phyloP scores from a whole-genome alignment of 2,329 filamentous ascomycete species.

The Penicillium sp. region DNA sequence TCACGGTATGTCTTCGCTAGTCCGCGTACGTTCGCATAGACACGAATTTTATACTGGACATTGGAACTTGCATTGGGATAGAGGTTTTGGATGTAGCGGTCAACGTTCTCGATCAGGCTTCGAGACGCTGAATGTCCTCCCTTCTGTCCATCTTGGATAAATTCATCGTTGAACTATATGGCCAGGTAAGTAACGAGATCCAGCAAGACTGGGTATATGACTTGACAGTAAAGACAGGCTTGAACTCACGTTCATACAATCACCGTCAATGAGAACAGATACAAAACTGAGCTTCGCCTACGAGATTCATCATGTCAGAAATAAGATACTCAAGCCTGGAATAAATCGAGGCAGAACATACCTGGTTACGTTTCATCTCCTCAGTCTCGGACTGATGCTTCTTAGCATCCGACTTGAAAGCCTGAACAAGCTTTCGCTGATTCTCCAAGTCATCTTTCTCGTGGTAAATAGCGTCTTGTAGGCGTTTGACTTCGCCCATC shows the following conservation, averaged over 20 bases:
- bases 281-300: constrained; percentile 36
- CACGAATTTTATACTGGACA: constrained; percentile 41
- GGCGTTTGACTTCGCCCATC: constrained; percentile 16
- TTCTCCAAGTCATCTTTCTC: constrained; percentile 18
- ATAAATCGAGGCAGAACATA: background rate
- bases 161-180: constrained; percentile 45
- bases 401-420: constrained; percentile 12
- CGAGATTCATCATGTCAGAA: background rate
- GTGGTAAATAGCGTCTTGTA: constrained; percentile 14
- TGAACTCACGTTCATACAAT: constrained; percentile 45
- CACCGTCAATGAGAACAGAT: constrained; percentile 49
- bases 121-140: constrained; percentile 41
- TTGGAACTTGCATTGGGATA: constrained; percentile 29
- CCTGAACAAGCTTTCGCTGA: constrained; percentile 3
- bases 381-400: constrained; percentile 11
- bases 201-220: background rate
- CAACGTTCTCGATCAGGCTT: constrained; percentile 34
- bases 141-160: constrained; percentile 38
- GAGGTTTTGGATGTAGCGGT: constrained; percentile 33
- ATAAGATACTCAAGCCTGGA: background rate
- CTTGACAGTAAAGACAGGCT: background rate
- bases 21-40: constrained; percentile 49
- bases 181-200: background rate
- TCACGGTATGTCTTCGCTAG: constrained; percentile 45
- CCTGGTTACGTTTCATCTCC: constrained; percentile 18